Conservation (phyloP, 257 asterid genomes). For the Jacaranda mimosifolia region DNA sequence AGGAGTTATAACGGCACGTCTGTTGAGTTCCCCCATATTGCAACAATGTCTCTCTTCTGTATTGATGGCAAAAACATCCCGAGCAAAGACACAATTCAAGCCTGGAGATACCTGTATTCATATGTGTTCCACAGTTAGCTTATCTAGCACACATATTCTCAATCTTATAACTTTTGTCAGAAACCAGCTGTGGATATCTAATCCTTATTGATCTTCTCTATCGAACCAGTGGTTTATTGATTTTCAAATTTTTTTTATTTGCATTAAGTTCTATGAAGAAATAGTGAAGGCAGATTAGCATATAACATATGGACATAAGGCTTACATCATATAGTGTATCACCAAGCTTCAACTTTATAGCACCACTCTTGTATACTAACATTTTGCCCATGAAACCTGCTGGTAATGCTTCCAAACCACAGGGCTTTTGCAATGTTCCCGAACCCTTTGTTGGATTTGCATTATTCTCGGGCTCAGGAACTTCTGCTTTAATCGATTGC, state of each 20-base stretch:
- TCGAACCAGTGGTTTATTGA: background rate
- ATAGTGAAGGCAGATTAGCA: background rate
- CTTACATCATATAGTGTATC: constrained; percentile 80
- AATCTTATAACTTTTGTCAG: background rate
- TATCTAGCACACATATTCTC: background rate
- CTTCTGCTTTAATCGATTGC: constrained; percentile 43
- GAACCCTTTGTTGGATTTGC: constrained; percentile 26
- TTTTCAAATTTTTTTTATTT: background rate
- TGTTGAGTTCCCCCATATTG: constrained; percentile 70
- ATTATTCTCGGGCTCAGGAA: constrained; percentile 34
- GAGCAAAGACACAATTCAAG: constrained; percentile 58
- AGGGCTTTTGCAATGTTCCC: constrained; percentile 39
- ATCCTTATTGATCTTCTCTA: background rate
- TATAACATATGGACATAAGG: background rate
- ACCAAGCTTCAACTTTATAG: constrained; percentile 87
- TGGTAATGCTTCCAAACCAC: constrained; percentile 54
- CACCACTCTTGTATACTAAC: constrained; percentile 78
- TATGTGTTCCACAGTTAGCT: background rate
- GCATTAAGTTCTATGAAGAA: background rate
- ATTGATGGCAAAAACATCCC: constrained; percentile 66
- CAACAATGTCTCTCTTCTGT: constrained; percentile 55
- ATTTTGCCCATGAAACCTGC: constrained; percentile 81
- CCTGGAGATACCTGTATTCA: constrained; percentile 74
- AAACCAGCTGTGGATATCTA: background rate
- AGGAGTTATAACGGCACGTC: constrained; percentile 65